Conservation (phyloP, 2,329 filamentous ascomycete species). For the Delphinella strobiligena region DNA sequence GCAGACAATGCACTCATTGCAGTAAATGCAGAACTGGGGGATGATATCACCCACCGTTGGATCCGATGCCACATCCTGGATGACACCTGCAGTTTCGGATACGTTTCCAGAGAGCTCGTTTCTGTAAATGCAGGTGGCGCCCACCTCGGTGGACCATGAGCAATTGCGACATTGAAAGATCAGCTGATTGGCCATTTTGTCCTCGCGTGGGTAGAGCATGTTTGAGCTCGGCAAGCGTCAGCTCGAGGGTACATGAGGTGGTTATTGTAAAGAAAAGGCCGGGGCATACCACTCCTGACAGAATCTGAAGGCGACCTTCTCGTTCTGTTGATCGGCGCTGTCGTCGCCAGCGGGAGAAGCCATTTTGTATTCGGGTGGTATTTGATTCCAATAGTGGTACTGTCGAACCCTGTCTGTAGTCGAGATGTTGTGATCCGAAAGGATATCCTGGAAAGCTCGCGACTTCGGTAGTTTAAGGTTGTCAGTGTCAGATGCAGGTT, state of each 20-base stretch:
- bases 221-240: slow-evolving; percentile 54
- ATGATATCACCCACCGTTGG: slow-evolving; percentile 68
- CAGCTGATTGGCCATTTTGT: slow-evolving; percentile 68
- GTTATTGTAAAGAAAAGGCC: no score
- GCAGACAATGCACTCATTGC: slow-evolving; percentile 46
- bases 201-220: slow-evolving; percentile 95
- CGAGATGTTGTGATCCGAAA: no score
- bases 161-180: slow-evolving; percentile 96
- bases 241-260: slow-evolving; percentile 1
- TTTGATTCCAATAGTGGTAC: no score
- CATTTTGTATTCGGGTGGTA: slow-evolving; percentile 13
- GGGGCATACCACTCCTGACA: slow-evolving; percentile 75
- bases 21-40: slow-evolving; percentile 44
- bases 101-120: slow-evolving; percentile 85
- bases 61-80: slow-evolving; percentile 92
- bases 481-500: no score
- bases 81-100: slow-evolving; percentile 92
- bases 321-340: slow-evolving; percentile 27
- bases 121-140: slow-evolving; percentile 88
- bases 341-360: slow-evolving; percentile 18
- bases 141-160: slow-evolving; percentile 74
- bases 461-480: no score
- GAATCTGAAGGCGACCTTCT: slow-evolving; percentile 93
- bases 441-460: no score
- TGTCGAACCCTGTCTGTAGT: no score